A percentile compares a stretch with the other conserved stretches of the same genome.
These are phyloP conservation scores for Purpureocillium lavendulum DNA, from an alignment of 2,329 filamentous ascomycete species.

Conservation along the genomic window DNA sequence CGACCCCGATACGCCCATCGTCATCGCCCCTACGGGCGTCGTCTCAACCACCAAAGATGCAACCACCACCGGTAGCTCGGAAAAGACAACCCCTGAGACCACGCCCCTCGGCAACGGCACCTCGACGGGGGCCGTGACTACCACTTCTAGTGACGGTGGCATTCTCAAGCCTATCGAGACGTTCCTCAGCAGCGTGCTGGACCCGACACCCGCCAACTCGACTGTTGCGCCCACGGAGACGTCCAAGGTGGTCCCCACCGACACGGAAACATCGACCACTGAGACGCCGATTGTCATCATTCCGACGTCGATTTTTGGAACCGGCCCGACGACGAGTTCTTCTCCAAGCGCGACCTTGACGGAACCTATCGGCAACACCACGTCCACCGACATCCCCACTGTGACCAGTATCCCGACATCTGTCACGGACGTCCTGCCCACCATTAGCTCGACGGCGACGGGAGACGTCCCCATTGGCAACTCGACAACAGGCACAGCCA, in stretches of 20 bases:
- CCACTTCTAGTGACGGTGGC: constrained; percentile 4
- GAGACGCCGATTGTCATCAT: neutral
- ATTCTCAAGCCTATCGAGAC: constrained; percentile 15
- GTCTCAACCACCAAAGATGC: constrained; percentile 4
- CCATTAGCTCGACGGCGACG: constrained; percentile 6
- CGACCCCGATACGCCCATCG: constrained; percentile 12
- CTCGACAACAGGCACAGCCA: neutral
- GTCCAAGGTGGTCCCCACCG: too few species aligned
- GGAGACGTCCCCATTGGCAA: constrained; percentile 5
- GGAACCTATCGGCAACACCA: constrained; percentile 4
- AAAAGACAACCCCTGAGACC: neutral
- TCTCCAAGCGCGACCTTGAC: neutral
- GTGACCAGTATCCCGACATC: constrained; percentile 4
- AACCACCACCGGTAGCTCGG: neutral
- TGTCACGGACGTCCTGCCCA: constrained; percentile 1
- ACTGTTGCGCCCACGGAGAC: neutral
- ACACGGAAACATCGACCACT: neutral
- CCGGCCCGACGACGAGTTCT: neutral
- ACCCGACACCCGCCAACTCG: constrained; percentile 6
- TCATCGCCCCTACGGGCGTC: constrained; percentile 18
- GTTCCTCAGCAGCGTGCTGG: constrained; percentile 10
- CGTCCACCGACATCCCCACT: constrained; percentile 7
- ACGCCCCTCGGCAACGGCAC: constrained; percentile 3
- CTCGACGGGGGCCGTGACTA: neutral
- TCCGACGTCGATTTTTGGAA: constrained; percentile 1